Base-by-base conservation (phyloP, 2,329 filamentous ascomycete species). In the Myriangium duriaei region DNA sequence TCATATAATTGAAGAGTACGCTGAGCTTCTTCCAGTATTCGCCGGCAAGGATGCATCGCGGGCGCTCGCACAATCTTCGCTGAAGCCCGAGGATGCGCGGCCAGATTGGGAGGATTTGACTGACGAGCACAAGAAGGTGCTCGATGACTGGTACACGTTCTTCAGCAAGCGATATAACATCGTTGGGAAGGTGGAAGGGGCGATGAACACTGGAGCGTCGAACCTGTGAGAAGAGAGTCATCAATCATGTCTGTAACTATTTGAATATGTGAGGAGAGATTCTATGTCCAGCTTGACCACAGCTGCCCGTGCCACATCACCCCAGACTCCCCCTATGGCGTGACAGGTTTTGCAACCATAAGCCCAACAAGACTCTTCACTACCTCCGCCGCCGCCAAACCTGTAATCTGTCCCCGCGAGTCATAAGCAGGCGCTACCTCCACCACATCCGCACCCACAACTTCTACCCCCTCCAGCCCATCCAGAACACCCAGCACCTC, bases 131-230 rank as follows among this genome's bases (percentile, higher is more conserved):
- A 84, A 91, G 65, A 75, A 74, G 16, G 79, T 81, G 3, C 64
- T 98, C 44, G 72, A 88, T 38, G 91, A 98, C 59, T 98, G 91
- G 91, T 76, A 80, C 46, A 93, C 81, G 2, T 98, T 93, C 63
- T 98, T 98, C 62, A 84, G 81, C 49, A 98, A 96, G 67, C 72
- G 91, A 41, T 98, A 98, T 65, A 96, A 94, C 52, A 73, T 96
- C 36, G 76, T 92, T 32, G 85, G 84, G 37, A 54, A 53, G 40
- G 58, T 62, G 10, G 53, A 55, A 39, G 54, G 54, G 11, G 52
- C 55, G 2, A 48, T 48, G 33, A 57, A 57, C 42, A 36, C 39
- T 39, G 34, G 40, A 16, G 17, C 36, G 36, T n/a, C n/a, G n/a
- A n/a, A n/a, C n/a, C n/a, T n/a, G n/a, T n/a, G n/a, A n/a, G n/a